Base-by-base conservation (phyloP, 1,139 yeast species). In the Oligophagozyma castellii region DNA sequence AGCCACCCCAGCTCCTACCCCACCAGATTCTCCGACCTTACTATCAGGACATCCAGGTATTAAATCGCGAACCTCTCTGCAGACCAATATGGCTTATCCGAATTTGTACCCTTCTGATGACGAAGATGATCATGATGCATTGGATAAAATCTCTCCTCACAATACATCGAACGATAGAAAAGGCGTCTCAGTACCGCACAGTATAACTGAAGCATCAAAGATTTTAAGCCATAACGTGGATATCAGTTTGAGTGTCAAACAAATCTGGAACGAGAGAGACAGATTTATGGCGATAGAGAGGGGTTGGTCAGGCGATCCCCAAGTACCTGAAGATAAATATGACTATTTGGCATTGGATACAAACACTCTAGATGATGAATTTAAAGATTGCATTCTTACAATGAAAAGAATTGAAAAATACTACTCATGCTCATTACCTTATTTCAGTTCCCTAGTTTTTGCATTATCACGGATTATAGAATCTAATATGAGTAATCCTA, bases 1-100 rank as follows among this genome's bases (percentile, higher is more conserved):
- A 12, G 86, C 94, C 0, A 83, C 95, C 0, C 95, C 94, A 0
- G 80, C 78, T 0, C 92, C 94, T 1, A 78, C 94, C 0, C 94
- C 94, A 0, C 76, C 80, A 0, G 53, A 70, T 6, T 67, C 77
- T 1, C 84, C 93, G 15, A 60, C 29, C 30, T 25, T 36, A 8
- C n/a, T n/a, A n/a, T 18, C 20, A 18, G 19, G 27, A 21, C 37
- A 40, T 19, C 32, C 36, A 25, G 26, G 28, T 23, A 20, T 37
- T 6, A 39, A 37, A 26, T 43, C 35, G 27, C 67, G 83, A 39
- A 73, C 76, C 40, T 70, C 81, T 32, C 80, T 75, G 42, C 86
- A 80, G 53, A 70, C 89, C 0, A 79, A 80, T 47, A 80, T 77
- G 42, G 67, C 75, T 8, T 76, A 70, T 58, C 95, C 96, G 0